Conservation (phyloP, 1,284 basidiomycete genomes). For the Ustilago tritici region DNA sequence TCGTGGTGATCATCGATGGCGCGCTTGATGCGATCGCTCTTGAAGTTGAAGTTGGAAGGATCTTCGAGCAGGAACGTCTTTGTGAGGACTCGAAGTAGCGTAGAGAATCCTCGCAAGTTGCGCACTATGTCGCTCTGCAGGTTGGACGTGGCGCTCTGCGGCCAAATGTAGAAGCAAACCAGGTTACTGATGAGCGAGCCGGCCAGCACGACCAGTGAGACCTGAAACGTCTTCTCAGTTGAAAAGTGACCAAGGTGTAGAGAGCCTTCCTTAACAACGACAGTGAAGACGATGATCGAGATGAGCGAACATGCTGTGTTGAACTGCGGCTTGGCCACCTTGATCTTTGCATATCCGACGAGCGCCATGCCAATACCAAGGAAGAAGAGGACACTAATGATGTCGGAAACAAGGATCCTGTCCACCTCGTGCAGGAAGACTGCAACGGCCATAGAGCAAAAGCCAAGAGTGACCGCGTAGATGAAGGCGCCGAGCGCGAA, state of each 20-base stretch:
- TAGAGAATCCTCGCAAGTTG: constrained; percentile 61
- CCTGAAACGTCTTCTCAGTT: constrained; percentile 66
- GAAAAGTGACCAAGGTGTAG: constrained; percentile 73
- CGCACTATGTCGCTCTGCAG: constrained; percentile 74
- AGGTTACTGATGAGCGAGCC: constrained; percentile 84
- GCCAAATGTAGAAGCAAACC: constrained; percentile 85
- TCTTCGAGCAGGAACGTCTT: constrained; percentile 66
- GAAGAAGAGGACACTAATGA: constrained; percentile 74
- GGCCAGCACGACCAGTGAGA: constrained; percentile 78
- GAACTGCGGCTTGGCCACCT: constrained; percentile 89
- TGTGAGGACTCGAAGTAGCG: constrained; percentile 61
- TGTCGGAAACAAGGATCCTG: constrained; percentile 63
- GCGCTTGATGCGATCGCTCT: constrained; percentile 57
- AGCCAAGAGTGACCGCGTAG: constrained; percentile 80
- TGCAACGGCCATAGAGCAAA: constrained; percentile 76
- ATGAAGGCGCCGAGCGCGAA: constrained; percentile 80
- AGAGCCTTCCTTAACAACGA: constrained; percentile 88
- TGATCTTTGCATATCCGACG: constrained; percentile 87
- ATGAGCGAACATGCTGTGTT: constrained; percentile 78
- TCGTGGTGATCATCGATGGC: constrained; percentile 65
- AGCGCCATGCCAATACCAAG: constrained; percentile 82
- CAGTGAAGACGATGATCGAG: constrained; percentile 59
- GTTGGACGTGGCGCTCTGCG: constrained; percentile 83
- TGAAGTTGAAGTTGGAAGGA: constrained; percentile 58
- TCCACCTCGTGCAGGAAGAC: constrained; percentile 72